These are phyloP conservation scores for Alternaria brassicae DNA, from an alignment of 2,329 filamentous ascomycete genomes.

Conservation along the genomic window DNA sequence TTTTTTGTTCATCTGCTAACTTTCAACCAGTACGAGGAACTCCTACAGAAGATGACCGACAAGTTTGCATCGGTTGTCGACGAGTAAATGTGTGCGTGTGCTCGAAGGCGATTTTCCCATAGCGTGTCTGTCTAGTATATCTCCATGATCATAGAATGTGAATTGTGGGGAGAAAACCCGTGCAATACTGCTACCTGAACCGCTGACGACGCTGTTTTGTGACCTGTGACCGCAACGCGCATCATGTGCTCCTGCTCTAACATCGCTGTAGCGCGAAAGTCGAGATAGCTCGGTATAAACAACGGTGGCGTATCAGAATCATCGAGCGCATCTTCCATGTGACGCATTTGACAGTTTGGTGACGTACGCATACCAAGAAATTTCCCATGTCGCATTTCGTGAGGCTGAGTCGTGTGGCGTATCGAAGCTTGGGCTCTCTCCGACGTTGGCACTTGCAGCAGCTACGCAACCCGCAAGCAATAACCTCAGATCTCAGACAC, in stretches of 20 bases:
- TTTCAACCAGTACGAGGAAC: slow-evolving; percentile 77
- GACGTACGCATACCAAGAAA: slow-evolving; percentile 7
- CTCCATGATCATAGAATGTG: slow-evolving; percentile 35
- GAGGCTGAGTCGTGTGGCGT: slow-evolving; percentile 16
- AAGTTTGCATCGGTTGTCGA: slow-evolving; percentile 97
- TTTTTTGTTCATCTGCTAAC: slow-evolving; percentile 48
- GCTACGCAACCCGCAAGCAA: slow-evolving; percentile 29
- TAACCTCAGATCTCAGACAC: slow-evolving; percentile 29
- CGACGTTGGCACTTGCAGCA: slow-evolving; percentile 24
- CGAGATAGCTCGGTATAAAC: neutral
- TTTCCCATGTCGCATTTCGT: slow-evolving; percentile 3
- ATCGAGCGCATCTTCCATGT: neutral
- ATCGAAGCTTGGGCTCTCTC: slow-evolving; percentile 22
- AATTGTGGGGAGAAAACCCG: slow-evolving; percentile 32
- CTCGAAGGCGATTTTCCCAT: slow-evolving; percentile 54
- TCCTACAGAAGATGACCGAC: slow-evolving; percentile 91
- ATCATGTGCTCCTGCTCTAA: slow-evolving; percentile 21
- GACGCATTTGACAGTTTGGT: slow-evolving; percentile 10
- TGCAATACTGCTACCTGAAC: slow-evolving; percentile 45
- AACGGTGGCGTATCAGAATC: neutral
- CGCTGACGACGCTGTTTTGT: slow-evolving; percentile 45
- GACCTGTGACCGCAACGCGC: slow-evolving; percentile 34
- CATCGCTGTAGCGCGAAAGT: neutral
- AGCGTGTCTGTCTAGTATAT: slow-evolving; percentile 37
- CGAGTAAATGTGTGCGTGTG: slow-evolving; percentile 66